phyloP scores from a whole-genome alignment of 108 stramenopile species.

The Chaetoceros tenuissimus region DNA sequence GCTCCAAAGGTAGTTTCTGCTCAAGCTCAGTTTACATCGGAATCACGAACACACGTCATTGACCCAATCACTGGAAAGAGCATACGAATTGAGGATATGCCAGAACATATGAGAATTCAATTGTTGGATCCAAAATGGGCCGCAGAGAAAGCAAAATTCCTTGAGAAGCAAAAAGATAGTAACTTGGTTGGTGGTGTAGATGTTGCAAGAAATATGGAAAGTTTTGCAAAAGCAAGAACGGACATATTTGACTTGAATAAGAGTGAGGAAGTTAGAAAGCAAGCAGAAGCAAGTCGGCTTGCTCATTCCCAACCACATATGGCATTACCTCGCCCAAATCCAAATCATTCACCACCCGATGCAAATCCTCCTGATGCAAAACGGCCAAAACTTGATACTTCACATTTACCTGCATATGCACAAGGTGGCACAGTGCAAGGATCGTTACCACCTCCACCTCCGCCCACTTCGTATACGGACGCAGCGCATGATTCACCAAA shows the following conservation, averaged over 20 bases:
- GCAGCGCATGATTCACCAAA: background rate
- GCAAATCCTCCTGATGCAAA: conserved; percentile 17
- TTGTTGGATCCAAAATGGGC: conserved; percentile 95
- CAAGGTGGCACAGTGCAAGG: background rate
- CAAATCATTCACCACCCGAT: background rate
- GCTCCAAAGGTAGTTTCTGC: conserved; percentile 83
- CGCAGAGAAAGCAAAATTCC: conserved; percentile 79
- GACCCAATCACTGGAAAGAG: conserved; percentile 92
- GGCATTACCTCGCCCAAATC: conserved; percentile 3
- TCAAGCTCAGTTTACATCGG: conserved; percentile 32
- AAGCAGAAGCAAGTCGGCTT: conserved; percentile 18
- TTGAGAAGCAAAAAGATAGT: conserved; percentile 89
- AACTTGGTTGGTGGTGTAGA: conserved; percentile 85
- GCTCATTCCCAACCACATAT: conserved; percentile 5
- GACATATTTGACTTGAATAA: conserved; percentile 39
- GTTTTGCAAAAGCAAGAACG: conserved; percentile 38
- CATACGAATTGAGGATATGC: conserved; percentile 73
- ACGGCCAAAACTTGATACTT: conserved; percentile 3
- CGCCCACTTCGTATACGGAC: conserved; percentile 2
- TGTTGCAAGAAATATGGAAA: conserved; percentile 80
- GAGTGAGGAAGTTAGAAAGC: conserved; percentile 8
- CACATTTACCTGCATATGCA: background rate
- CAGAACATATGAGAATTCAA: conserved; percentile 98
- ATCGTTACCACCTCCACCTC: conserved; percentile 12
- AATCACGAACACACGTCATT: conserved; percentile 57